A percentile compares a stretch with the other conserved stretches of the same genome.
These are phyloP conservation scores for Aureobasidium namibiae DNA, from an alignment of 2,329 filamentous ascomycete species.

Conservation along the genomic window DNA sequence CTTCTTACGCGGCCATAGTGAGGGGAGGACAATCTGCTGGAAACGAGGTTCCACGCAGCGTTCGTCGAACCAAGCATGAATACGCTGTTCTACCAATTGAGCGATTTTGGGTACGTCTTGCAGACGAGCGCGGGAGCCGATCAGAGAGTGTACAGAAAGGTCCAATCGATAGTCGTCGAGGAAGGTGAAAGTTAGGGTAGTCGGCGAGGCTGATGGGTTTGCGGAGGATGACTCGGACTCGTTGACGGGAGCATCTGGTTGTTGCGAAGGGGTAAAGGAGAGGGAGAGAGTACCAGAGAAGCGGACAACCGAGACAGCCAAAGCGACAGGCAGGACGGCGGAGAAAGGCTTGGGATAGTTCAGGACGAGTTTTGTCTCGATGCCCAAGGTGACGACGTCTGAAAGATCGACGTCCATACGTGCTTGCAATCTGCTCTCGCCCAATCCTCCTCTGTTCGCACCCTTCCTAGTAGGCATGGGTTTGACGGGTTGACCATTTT, in stretches of 20 bases:
- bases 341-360: constrained; percentile 90
- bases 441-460: constrained; percentile 43
- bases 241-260: constrained; percentile 15
- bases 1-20: constrained; percentile 74
- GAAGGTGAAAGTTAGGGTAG: constrained; percentile 92
- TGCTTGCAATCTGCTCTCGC: constrained; percentile 76
- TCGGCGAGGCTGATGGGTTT: constrained; percentile 32
- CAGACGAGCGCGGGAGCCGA: constrained; percentile 69
- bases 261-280: constrained; percentile 70
- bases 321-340: constrained; percentile 81
- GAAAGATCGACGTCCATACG: constrained; percentile 95
- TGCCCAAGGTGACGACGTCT: constrained; percentile 87
- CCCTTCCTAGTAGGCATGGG: constrained; percentile 18
- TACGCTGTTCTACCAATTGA: constrained; percentile 67
- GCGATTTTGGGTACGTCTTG: constrained; percentile 87
- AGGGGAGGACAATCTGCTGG: constrained; percentile 77
- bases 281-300: constrained; percentile 94
- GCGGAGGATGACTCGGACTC: constrained; percentile 13
- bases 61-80: constrained; percentile 84
- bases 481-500: constrained; percentile 55
- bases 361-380: constrained; percentile 87
- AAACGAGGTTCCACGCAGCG: constrained; percentile 78
- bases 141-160: constrained; percentile 69
- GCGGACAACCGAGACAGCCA: constrained; percentile 83
- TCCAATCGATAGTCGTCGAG: constrained; percentile 80